Evolutionary conservation across 2,329 filamentous ascomycete species (phyloP), one percentile per base, ranked within the genome.

Genomic region (Clonostachys rosea): DNA sequence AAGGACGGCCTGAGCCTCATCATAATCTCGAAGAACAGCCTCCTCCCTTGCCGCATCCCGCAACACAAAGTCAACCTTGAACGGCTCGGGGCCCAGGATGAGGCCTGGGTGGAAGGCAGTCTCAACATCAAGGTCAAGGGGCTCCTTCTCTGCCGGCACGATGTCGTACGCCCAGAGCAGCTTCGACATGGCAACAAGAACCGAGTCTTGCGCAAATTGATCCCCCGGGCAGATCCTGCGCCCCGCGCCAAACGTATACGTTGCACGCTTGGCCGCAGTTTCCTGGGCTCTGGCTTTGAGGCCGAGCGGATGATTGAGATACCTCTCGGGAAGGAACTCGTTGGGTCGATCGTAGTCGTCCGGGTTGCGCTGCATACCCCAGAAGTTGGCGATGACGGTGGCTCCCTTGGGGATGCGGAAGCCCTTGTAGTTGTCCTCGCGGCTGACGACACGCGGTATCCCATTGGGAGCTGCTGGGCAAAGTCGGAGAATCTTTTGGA

Each of bases 361-460:
- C 16, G 40, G 24, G 30, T 40, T 45, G 14, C 44, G 48, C 33
- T 47, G 45, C 13, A 50, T 37, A n/a, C 20, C 42, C 24, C 34
- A 50, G 34, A 43, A 24, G 34, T 40, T 46, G 6, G 43, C 39
- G 30, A 16, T 0, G 89, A 87, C 8, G 94, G 95, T 55, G 82
- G 94, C 70, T 86, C 88, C 9, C 77, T 78, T 34, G 12, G 45
- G 45, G 10, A 47, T 36, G 16, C 42, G 59, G 42, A 42, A 45
- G 14, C 47, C 47, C 24, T 42, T 34, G 37, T 45, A 48, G 24
- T 24, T 36, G 16, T 39, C 36, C 13, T 48, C 47, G 12, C 37
- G n/a, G 16, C 18, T 45, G 14, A 39, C 35, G n/a, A 10, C n/a
- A 20, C 44, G 46, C 16, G 42, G 34, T n/a, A 33, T n/a, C 17